Evolutionary conservation across 2,329 filamentous ascomycete species (phyloP).

Genomic region (Fusarium transvaalense): DNA sequence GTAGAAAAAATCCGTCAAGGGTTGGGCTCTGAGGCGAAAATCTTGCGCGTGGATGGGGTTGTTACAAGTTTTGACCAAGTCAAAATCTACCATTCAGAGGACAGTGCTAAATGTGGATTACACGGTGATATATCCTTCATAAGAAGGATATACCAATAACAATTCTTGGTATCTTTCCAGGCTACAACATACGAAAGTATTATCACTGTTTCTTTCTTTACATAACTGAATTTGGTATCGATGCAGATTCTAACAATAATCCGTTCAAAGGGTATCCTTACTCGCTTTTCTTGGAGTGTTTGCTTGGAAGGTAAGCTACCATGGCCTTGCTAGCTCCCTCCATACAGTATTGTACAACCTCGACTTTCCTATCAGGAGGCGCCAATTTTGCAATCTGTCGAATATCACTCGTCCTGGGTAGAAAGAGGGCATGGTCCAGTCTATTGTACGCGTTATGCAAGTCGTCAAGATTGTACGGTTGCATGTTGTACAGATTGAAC

Average conservation of each 20-base stretch:
- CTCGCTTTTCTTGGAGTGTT: slow-evolving; percentile 9
- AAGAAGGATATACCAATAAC: neutral
- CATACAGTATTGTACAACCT: slow-evolving; percentile 92
- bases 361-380: slow-evolving; percentile 67
- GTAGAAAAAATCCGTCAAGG: slow-evolving; percentile 14
- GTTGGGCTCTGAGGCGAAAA: slow-evolving; percentile 35
- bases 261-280: slow-evolving; percentile 3
- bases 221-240: neutral
- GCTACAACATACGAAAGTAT: neutral
- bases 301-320: slow-evolving; percentile 70
- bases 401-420: slow-evolving; percentile 87
- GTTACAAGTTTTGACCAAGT: slow-evolving; percentile 47
- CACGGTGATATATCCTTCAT: slow-evolving; percentile 18
- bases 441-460: slow-evolving; percentile 72
- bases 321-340: slow-evolving; percentile 87
- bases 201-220: neutral
- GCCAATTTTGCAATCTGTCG: slow-evolving; percentile 77
- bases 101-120: slow-evolving; percentile 27
- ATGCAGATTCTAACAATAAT: neutral
- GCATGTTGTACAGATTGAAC: slow-evolving; percentile 87
- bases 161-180: neutral
- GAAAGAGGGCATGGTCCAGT: slow-evolving; percentile 77
- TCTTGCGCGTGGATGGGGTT: slow-evolving; percentile 47
- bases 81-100: slow-evolving; percentile 38
- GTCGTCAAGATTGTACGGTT: slow-evolving; percentile 80